Conservation (phyloP, 768 basidiomycete genomes). For the Boletus bicolor region DNA sequence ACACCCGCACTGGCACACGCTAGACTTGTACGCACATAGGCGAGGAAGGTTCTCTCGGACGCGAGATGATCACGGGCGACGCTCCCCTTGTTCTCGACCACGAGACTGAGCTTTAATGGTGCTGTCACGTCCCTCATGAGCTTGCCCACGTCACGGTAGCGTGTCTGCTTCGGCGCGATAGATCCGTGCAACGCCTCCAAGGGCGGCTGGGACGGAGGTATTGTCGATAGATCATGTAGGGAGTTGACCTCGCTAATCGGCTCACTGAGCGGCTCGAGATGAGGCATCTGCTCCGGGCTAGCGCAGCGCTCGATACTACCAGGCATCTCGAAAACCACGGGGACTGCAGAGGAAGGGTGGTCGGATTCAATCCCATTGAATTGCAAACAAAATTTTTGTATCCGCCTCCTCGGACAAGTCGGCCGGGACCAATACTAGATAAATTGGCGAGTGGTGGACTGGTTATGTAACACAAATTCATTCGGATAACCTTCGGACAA, state of each 20-base stretch:
- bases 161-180: not conserved
- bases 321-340: constrained; percentile 10
- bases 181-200: not conserved
- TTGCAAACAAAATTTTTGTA: not conserved
- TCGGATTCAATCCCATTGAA: not conserved
- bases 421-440: not conserved
- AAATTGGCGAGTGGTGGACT: not conserved
- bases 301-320: not conserved
- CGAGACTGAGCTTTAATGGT: constrained; percentile 26
- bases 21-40: constrained; percentile 63
- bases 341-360: not conserved
- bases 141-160: not conserved
- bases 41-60: constrained; percentile 60
- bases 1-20: constrained; percentile 58
- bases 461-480: not conserved
- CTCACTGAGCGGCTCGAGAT: constrained; percentile 21
- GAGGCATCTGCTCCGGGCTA: constrained; percentile 17
- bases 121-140: not conserved
- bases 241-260: constrained; percentile 4
- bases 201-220: not conserved
- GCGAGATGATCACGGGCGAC: constrained; percentile 65
- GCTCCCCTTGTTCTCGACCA: constrained; percentile 57
- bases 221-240: not conserved
- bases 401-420: constrained; percentile 1
- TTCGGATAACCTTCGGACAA: no score